A percentile compares a stretch with the other conserved stretches of the same genome.
phyloP scores from a whole-genome alignment of 2,329 filamentous ascomycete genomes.

The Chlorencoelia australis region DNA sequence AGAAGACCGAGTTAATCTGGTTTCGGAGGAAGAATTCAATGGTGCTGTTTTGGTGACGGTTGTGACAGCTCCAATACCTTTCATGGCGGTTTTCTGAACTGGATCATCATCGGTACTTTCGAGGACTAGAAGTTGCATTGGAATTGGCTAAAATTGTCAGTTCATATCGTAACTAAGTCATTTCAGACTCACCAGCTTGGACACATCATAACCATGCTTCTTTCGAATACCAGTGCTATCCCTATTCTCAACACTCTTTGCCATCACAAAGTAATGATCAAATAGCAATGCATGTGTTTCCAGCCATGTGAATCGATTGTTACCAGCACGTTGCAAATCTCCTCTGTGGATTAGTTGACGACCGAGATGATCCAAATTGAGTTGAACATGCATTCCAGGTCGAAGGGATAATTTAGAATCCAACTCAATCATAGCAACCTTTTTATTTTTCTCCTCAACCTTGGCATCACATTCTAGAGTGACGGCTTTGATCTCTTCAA shows the following conservation, averaged over 20 bases:
- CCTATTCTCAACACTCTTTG: conserved; percentile 61
- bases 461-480: conserved; percentile 85
- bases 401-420: conserved; percentile 74
- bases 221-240: conserved; percentile 64
- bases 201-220: conserved; percentile 82
- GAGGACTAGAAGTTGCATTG: conserved; percentile 88
- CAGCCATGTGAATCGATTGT: conserved; percentile 83
- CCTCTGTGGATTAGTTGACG: conserved; percentile 82
- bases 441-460: conserved; percentile 85
- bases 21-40: conserved; percentile 48
- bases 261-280: conserved; percentile 90
- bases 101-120: conserved; percentile 91
- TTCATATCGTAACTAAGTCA: conserved; percentile 7
- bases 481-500: conserved; percentile 84
- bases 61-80: conserved; percentile 47
- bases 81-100: conserved; percentile 64
- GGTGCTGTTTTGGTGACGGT: conserved; percentile 49
- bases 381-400: conserved; percentile 74
- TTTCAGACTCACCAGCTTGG: conserved; percentile 59
- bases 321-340: conserved; percentile 80
- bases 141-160: conserved; percentile 67
- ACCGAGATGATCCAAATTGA: conserved; percentile 91
- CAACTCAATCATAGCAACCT: conserved; percentile 80
- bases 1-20: conserved; percentile 34
- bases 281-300: conserved; percentile 91